A percentile compares a stretch with the other conserved stretches of the same genome.
Conservation (phyloP, 345 rosid species). For the Salix suchowensis region DNA sequence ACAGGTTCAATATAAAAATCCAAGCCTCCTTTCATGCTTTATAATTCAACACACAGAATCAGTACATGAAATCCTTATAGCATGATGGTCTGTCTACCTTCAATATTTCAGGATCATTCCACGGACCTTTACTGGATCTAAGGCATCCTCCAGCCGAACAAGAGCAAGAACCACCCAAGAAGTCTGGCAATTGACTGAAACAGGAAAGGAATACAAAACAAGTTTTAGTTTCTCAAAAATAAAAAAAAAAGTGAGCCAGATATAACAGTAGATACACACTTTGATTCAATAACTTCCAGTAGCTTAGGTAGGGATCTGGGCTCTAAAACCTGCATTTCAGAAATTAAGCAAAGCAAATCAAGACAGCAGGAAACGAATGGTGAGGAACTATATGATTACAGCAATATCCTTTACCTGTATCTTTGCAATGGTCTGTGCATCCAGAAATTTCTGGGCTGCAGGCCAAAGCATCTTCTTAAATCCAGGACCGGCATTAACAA, state of each 20-base stretch:
- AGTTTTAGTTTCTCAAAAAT: neutral
- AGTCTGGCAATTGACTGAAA: constrained; percentile 90
- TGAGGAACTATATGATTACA: constrained; percentile 17
- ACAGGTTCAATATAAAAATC: constrained; percentile 12
- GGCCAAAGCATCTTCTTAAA: constrained; percentile 99
- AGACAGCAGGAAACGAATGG: constrained; percentile 4
- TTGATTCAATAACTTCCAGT: constrained; percentile 72
- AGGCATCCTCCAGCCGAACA: constrained; percentile 87
- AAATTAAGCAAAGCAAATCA: constrained; percentile 10
- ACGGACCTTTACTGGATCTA: constrained; percentile 89
- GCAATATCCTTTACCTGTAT: constrained; percentile 54
- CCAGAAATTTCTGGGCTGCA: constrained; percentile 93
- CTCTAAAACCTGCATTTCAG: constrained; percentile 69
- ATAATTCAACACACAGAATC: constrained; percentile 1
- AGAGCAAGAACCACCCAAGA: constrained; percentile 88
- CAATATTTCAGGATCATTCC: constrained; percentile 87
- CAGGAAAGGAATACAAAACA: neutral
- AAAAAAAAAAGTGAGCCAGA: neutral
- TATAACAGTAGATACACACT: constrained; percentile 40
- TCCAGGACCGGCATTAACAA: constrained; percentile 93
- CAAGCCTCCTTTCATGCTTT: constrained; percentile 13
- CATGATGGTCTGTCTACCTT: constrained; percentile 49
- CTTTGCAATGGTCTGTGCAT: constrained; percentile 73
- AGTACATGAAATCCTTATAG: neutral
- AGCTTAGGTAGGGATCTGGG: constrained; percentile 64